Base-by-base conservation (phyloP, 2,329 filamentous ascomycete genomes). In the Penicillium verrucosum region DNA sequence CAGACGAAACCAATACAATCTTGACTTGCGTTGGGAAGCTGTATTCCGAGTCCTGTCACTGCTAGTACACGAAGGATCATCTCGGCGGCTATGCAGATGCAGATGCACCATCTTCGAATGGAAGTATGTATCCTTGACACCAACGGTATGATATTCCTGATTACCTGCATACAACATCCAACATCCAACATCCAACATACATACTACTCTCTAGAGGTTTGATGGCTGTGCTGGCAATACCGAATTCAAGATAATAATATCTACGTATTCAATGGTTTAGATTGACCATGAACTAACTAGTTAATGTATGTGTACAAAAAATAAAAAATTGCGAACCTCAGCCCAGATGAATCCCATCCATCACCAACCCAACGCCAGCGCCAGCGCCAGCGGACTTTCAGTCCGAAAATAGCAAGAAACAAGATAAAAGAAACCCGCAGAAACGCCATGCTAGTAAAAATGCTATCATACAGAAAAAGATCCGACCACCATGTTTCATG, bases 391-490 rank as follows among this genome's bases (percentile, higher is more conserved):
- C 40, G 4, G 42, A 53, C 51, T 23, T 14, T 23, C 34, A 38
- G 34, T 40, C 51, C 36, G 10, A 2, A 37, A 43, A 34, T 18
- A 18, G 18, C 18, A 18, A 18, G n/a, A n/a, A 16, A 12, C 14
- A 16, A 34, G 5, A 41, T 9, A 6, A 36, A 45, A 45, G 32
- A 7, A 47, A 32, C 38, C 12, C 32, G 8, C 32, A 53, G 32
- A 32, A 40, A 53, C 51, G 37, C 53, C 53, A 61, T 62, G 54
- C 51, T 54, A 47, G 34, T 46, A 58, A 32, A 40, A 42, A 64
- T 64, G 60, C 56, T 64, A 64, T 63, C 60, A 29, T 64, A 60
- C 58, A 63, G 49, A 53, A 48, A 51, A 32, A 51, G 38, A 14
- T 14, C 11, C 11, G 16, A 8, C 12, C 27, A 32, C 27, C 42